Base-by-base conservation (phyloP, 1,284 basidiomycete species). In the Puccinia coronata region DNA sequence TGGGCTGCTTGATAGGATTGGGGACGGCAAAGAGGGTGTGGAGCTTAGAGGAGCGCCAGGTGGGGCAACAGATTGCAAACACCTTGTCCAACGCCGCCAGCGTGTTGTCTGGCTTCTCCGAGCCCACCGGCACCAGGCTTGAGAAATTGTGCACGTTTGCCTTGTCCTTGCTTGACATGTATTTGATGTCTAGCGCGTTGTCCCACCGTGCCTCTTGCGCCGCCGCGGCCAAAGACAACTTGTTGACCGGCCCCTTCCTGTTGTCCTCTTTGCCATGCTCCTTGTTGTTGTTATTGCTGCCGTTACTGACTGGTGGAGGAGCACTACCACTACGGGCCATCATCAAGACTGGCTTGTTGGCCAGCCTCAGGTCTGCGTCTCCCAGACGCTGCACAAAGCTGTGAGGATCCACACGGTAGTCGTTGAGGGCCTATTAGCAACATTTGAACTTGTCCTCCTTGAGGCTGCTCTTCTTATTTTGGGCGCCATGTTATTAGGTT, bases 111-210 rank as follows among this genome's bases (percentile, higher is more conserved):
- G 65, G 12, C 36, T 67, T 67, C 16, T 79, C 76, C 4, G 76
- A n/a, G 2, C 76, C 76, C 1, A 79, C 43, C 28, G 65, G n/a
- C 5, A 79, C 36, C 51, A 65, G 76, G 36, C 70, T 79, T 20
- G 55, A 31, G 51, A 79, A 79, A 34, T 79, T 65, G 47, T 70
- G 23, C n/a, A 70, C 28, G 25, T 79, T 53, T 9, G 47, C 63
- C n/a, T 79, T 65, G 31, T 79, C 76, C 51, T 79, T 65, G 47
- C 76, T 79, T 23, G 76, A 79, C 76, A 79, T 79, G 36, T 79
- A 79, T 41, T 70, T 79, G 23, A 79, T 67, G 43, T 79, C 76
- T 41, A 79, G 59, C 16, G 63, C 61, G 20, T 79, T 65, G 31
- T 79, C 76, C 76, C 76, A 79, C 18, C 61, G 59, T 11, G 36